Evolutionary conservation across 164 flowering plant genomes (phyloP), one percentile per base, ranked within the genome.

Genomic region (Sextonia rubra): DNA sequence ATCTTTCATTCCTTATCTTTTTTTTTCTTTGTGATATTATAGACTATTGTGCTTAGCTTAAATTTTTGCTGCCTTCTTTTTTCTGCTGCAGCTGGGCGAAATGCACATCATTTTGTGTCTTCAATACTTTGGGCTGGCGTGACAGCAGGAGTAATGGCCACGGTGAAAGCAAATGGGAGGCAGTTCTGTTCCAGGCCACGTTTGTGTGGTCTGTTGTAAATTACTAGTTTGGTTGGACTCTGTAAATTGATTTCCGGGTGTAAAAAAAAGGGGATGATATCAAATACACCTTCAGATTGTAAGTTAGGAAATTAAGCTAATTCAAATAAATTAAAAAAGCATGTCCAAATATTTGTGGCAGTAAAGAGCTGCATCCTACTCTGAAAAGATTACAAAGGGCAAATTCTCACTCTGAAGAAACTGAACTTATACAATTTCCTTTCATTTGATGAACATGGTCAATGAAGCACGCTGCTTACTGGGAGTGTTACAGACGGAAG

Each of bases 171-270:
- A 60, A 94, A 94, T 79, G 99, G 99, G 71, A 85, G 91, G 76
- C 96, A 90, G 74, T 86, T 94, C 79, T 92, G 97, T 73, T 92
- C 94, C 9, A 84, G 91, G 81, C 99, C 99, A 60, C 95, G 96
- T 29, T 80, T 94, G 76, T 91, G 99, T 70, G 81, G 90, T n/a
- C 92, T 94, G 52, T 68, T 85, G 20, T 90, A 74, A 82, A 66
- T 65, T 24, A 49, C 49, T 26, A 0, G 14, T 20, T 32, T 60
- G 12, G 2, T 29, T 27, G 48, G 60, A 44, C 3, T 61, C 67
- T 64, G 67, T 64, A 64, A 64, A 64, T 64, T 30, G 44, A 23
- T 29, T 27, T 25, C 24, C 0, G 67, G 20, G 29, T 25, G 37
- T 18, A 5, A 17, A 7, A 44, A 64, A 64, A 15, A 3, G 0